Conservation (phyloP, 2,329 filamentous ascomycete species). For the Cytospora paraplurivora region DNA sequence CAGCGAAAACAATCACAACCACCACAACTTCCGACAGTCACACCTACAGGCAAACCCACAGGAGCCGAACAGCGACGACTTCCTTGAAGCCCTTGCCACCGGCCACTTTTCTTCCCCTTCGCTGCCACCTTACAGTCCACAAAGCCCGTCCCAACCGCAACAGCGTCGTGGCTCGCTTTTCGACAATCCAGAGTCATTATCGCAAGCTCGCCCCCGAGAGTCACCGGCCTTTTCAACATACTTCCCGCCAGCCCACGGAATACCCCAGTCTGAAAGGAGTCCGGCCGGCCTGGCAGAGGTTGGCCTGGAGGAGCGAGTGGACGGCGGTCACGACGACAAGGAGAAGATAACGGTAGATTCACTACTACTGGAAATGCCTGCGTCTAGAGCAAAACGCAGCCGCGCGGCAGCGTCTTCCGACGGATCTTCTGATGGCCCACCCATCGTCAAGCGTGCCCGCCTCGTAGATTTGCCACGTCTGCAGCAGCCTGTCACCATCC, state of each 20-base stretch:
- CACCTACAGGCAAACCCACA: neutral
- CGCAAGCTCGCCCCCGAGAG: neutral
- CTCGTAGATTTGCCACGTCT: constrained; percentile 1
- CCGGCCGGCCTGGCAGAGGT: neutral
- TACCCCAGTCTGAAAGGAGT: neutral
- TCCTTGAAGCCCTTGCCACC: constrained; percentile 30
- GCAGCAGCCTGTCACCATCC: neutral
- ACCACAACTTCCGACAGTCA: neutral
- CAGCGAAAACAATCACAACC: neutral
- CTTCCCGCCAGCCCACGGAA: neutral
- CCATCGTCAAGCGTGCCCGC: constrained; percentile 18
- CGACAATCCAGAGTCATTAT: neutral
- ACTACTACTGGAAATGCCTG: constrained; percentile 18
- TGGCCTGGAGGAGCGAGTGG: constrained; percentile 5
- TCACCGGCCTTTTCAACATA: neutral
- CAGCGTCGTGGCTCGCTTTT: neutral
- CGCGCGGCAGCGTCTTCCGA: constrained; percentile 16
- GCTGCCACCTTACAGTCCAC: constrained; percentile 33
- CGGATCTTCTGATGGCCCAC: constrained; percentile 20
- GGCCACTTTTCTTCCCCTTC: constrained; percentile 38
- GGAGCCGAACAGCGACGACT: constrained; percentile 31
- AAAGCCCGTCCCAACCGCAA: constrained; percentile 16
- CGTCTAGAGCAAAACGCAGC: constrained; percentile 29
- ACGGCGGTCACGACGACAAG: constrained; percentile 5
- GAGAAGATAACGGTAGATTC: constrained; percentile 8